Percentiles rank a stretch among this genome's conserved stretches.
Evolutionary conservation across 2,329 filamentous ascomycete species (phyloP).

Genomic region (Paracoccidioides lutzii): DNA sequence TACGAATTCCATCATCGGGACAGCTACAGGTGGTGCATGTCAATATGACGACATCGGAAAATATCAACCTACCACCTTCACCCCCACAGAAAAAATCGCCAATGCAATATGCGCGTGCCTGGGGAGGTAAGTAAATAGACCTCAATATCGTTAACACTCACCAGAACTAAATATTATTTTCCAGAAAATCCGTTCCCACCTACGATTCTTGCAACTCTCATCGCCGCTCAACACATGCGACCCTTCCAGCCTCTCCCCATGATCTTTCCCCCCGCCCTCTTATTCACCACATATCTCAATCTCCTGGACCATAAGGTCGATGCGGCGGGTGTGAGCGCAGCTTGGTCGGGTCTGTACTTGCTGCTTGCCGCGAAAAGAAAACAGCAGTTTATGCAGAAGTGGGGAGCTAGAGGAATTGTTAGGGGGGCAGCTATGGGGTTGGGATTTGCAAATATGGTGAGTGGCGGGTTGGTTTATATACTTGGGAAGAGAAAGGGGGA

Average conservation of each 20-base stretch:
- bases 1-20: not conserved
- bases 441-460: slow-evolving; percentile 34
- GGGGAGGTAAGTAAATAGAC: slow-evolving; percentile 27
- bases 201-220: slow-evolving; percentile 51
- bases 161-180: not conserved
- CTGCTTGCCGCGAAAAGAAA: slow-evolving; percentile 48
- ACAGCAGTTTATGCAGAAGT: slow-evolving; percentile 33
- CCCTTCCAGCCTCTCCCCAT: slow-evolving; percentile 54
- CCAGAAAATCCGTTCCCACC: slow-evolving; percentile 53
- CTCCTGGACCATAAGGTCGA: slow-evolving; percentile 50
- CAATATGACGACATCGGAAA: not conserved
- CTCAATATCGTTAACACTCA: no score
- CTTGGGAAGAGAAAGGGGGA: slow-evolving; percentile 31
- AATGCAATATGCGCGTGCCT: slow-evolving; percentile 27
- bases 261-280: slow-evolving; percentile 52
- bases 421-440: slow-evolving; percentile 35
- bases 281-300: slow-evolving; percentile 55
- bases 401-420: slow-evolving; percentile 32
- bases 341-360: slow-evolving; percentile 54
- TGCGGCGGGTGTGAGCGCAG: slow-evolving; percentile 49
- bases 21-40: not conserved
- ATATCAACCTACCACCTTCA: slow-evolving; percentile 10
- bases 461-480: slow-evolving; percentile 35
- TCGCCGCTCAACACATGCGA: slow-evolving; percentile 53
- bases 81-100: slow-evolving; percentile 18